A percentile compares a stretch with the other conserved stretches of the same genome.
phyloP scores from a whole-genome alignment of 2,329 filamentous ascomycete genomes.

The Cryphonectria naterciae region DNA sequence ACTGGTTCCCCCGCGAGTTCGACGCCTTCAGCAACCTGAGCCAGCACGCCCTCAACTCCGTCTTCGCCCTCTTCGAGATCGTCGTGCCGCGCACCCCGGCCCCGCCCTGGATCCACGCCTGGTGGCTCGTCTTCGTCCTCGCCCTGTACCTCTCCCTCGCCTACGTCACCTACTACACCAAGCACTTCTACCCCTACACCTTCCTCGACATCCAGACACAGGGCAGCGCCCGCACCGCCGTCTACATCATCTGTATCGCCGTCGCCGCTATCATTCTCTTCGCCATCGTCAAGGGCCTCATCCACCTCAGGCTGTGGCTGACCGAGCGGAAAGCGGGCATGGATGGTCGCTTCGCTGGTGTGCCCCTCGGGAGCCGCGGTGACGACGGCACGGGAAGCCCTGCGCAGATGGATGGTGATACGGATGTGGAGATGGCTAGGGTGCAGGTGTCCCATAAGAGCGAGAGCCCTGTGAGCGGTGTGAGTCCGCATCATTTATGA shows the following conservation, averaged over 20 bases:
- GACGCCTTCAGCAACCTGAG: constrained; percentile 69
- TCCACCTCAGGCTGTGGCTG: constrained; percentile 55
- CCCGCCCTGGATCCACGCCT: constrained; percentile 66
- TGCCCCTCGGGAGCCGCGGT: constrained; percentile 31
- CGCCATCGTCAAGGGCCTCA: constrained; percentile 51
- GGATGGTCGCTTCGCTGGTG: constrained; percentile 46
- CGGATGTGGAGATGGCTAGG: constrained; percentile 24
- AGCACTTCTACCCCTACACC: constrained; percentile 75
- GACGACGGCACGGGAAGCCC: constrained; percentile 31
- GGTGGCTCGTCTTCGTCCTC: constrained; percentile 70
- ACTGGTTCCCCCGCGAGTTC: constrained; percentile 58
- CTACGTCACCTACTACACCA: constrained; percentile 70
- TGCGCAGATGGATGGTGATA: neutral
- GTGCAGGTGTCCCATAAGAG: constrained; percentile 8
- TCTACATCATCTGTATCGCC: constrained; percentile 65
- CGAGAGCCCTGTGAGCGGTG: constrained; percentile 12
- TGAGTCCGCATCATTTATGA: constrained; percentile 19
- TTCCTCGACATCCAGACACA: constrained; percentile 69
- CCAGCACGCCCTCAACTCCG: constrained; percentile 74
- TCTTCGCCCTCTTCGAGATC: constrained; percentile 78
- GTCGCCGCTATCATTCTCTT: constrained; percentile 58
- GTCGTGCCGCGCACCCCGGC: constrained; percentile 67
- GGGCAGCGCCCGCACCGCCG: constrained; percentile 61
- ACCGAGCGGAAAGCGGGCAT: constrained; percentile 52
- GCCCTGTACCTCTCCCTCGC: constrained; percentile 74